Percentiles rank a stretch among this genome's conserved stretches.
Evolutionary conservation across 1,284 basidiomycete genomes (phyloP).

Genomic region (Malassezia yamatoensis): DNA sequence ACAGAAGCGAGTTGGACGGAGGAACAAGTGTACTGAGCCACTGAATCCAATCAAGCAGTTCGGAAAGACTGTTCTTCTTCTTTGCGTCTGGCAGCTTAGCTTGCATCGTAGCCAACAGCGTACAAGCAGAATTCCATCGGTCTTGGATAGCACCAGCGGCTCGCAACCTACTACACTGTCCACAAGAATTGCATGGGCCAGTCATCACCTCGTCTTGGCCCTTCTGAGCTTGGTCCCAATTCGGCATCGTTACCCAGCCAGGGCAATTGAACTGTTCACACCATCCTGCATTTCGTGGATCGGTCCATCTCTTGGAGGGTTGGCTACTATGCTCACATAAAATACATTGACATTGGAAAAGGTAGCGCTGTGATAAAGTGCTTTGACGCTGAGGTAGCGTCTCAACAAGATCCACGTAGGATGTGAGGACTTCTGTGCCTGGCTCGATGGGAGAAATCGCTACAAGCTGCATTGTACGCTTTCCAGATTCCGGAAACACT

Average conservation of each 20-base stretch:
- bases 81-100: background rate
- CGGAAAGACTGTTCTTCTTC: background rate
- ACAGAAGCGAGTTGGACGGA: slow-evolving; percentile 11
- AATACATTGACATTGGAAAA: slow-evolving; percentile 65
- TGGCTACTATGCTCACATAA: slow-evolving; percentile 52
- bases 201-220: background rate
- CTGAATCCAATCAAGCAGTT: slow-evolving; percentile 17
- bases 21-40: slow-evolving; percentile 2
- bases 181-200: slow-evolving; percentile 50
- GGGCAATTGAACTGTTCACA: slow-evolving; percentile 50
- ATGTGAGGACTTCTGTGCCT: slow-evolving; percentile 53
- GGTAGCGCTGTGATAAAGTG: slow-evolving; percentile 63
- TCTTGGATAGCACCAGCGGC: slow-evolving; percentile 47
- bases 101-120: background rate
- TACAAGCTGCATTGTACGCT: slow-evolving; percentile 54
- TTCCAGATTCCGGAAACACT: slow-evolving; percentile 61
- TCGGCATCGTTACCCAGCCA: slow-evolving; percentile 26
- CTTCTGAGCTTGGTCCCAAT: slow-evolving; percentile 24
- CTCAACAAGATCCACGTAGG: slow-evolving; percentile 75
- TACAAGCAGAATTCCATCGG: background rate
- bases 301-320: slow-evolving; percentile 48
- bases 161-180: slow-evolving; percentile 51
- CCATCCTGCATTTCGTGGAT: slow-evolving; percentile 61
- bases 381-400: slow-evolving; percentile 56
- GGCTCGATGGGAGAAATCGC: slow-evolving; percentile 42